Conservation (phyloP, 768 basidiomycete genomes). For the Guyanaporus albipodus region DNA sequence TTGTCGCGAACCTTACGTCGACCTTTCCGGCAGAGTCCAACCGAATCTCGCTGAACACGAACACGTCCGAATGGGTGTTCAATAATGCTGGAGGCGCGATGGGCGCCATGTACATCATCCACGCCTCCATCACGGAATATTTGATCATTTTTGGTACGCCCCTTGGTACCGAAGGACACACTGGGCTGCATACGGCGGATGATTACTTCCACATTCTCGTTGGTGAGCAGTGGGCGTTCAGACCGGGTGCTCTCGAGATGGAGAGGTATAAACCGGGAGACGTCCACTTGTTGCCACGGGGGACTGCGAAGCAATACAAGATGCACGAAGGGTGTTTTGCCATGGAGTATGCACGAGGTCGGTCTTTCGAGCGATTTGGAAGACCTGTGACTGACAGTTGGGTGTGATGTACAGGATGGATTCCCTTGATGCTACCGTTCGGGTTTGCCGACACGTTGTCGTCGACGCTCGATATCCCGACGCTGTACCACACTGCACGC, state of each 20-base stretch:
- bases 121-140: constrained; percentile 96
- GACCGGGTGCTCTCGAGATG: constrained; percentile 74
- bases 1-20: constrained; percentile 72
- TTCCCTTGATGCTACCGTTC: constrained; percentile 94
- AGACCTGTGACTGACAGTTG: neutral
- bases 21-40: constrained; percentile 62
- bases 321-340: constrained; percentile 97
- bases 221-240: constrained; percentile 94
- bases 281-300: constrained; percentile 80
- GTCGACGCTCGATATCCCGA: constrained; percentile 85
- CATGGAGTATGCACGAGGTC: constrained; percentile 91
- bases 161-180: constrained; percentile 94
- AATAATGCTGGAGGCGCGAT: constrained; percentile 98
- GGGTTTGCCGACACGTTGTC: constrained; percentile 81
- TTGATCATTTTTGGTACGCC: constrained; percentile 95
- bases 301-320: constrained; percentile 92
- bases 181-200: constrained; percentile 91
- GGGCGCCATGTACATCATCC: constrained; percentile 98
- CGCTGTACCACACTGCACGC: constrained; percentile 71
- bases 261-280: constrained; percentile 83
- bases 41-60: constrained; percentile 46
- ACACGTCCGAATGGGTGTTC: constrained; percentile 85
- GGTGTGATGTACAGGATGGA: constrained; percentile 70
- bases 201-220: constrained; percentile 96
- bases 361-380: constrained; percentile 14